Conservation (phyloP, 306 rosid species). For the Cucumis melo region DNA sequence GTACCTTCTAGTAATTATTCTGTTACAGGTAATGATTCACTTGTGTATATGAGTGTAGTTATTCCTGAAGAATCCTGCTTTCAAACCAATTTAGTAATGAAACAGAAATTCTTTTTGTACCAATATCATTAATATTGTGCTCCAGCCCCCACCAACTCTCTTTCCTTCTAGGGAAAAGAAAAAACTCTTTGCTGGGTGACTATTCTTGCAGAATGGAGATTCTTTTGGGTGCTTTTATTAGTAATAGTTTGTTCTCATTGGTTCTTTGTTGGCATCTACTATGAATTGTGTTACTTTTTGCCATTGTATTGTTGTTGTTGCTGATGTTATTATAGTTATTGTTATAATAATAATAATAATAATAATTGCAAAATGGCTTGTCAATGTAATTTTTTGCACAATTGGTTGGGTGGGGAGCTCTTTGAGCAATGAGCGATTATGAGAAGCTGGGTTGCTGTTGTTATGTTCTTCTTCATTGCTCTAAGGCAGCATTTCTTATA, state of each 20-base stretch:
- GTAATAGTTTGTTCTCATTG: neutral
- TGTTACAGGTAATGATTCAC: conserved; percentile 86
- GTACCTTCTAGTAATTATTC: conserved; percentile 99
- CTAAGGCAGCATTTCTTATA: neutral
- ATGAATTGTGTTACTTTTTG: neutral
- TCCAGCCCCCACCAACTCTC: neutral
- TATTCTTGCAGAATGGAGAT: neutral
- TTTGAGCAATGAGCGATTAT: neutral
- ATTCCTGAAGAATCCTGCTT: conserved; percentile 21
- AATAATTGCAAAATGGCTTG: neutral
- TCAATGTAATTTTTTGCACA: neutral
- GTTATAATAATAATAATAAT: neutral
- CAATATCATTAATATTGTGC: neutral
- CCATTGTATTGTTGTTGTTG: neutral
- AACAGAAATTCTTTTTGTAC: neutral
- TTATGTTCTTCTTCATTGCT: neutral
- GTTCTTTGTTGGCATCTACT: neutral
- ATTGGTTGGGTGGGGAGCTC: neutral
- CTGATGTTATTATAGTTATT: neutral
- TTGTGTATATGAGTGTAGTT: conserved; percentile 57
- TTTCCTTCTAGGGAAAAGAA: neutral
- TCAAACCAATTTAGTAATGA: conserved; percentile 23
- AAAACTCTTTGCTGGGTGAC: neutral
- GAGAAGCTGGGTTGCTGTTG: neutral
- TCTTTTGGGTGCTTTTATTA: neutral